Evolutionary conservation across 2,329 filamentous ascomycete species (phyloP), one percentile per base, ranked within the genome.

Genomic region (Metarhizium robertsii): DNA sequence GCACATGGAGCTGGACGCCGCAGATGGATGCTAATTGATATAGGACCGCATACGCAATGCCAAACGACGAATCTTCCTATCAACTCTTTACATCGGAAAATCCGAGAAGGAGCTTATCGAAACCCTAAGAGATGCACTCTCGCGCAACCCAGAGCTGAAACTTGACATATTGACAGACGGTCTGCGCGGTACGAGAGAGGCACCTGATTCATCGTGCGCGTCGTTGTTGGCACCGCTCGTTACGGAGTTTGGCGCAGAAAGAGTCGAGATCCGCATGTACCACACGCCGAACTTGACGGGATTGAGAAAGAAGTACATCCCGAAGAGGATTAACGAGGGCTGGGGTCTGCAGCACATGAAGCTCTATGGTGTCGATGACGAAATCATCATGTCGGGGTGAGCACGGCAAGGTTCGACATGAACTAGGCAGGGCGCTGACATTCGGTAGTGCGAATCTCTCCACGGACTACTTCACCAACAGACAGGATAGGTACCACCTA

Each of bases 281-380:
- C 94, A 99, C 71, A 99, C 94, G 1, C 94, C 94, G 0, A 99
- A 99, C 65, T 73, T 99, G 60, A 95, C 89, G 2, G 94, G 94
- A 0, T 63, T 95, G 56, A 83, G 86, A 52, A 97, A 97, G 73
- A 85, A 85, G 64, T 77, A 88, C 61, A 83, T 97, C 2, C 94
- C 94, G 0, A 89, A 84, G 66, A 81, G 94, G 20, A 92, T 99
- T 68, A 99, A 99, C 63, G 94, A 99, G 73, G 94, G 94, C 18
- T 99, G 94, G 94, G 94, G 94, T 1, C 73, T 99, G 58, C 94
- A 99, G 68, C 94, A 99, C 67, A 99, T 99, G 92, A 99, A 99
- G 78, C 77, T 99, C 0, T 99, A 99, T 64, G 94, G 94, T 0
- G 76, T 96, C 25, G 94, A 99, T 64, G 91, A 99, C 65, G 91